Evolutionary conservation across 495 filamentous ascomycete species (phyloP), one percentile per base, ranked within the genome.

Genomic region (Penicillium subrubescens): DNA sequence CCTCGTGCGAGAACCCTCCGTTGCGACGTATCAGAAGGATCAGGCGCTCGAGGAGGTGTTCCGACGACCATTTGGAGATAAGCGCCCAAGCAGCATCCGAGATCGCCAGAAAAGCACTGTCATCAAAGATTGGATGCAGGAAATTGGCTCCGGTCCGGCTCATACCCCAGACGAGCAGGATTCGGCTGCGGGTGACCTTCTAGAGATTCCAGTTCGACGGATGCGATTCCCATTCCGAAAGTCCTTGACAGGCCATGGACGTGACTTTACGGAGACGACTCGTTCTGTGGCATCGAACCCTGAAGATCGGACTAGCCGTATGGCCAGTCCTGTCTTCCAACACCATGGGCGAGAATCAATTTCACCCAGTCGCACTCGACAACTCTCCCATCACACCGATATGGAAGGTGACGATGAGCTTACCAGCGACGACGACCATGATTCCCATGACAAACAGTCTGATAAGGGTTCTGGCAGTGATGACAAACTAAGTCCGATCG

Each of bases 11-110:
- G 91, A 95, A 71, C 92, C 92, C 53, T 96, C 92, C 0, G 84
- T 95, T 48, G 85, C 90, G 33, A 93, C 91, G 0, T 92, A 87
- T 69, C 91, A 94, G 61, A 95, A 97, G 71, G 94, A 97, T 65
- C 88, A 87, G 44, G 94, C 91, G 11, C 78, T 98, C n/a, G 94
- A 96, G 25, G 93, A 96, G 67, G 92, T 98, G 0, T 98, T 98
- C 73, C 84, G 92, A 59, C 78, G 79, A 29, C 86, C 87, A 10
- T 89, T 83, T 61, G 69, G 69, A 23, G 81, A 80, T 50, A 76
- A 78, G 27, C 86, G 81, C 5, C 81, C 83, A 8, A 80, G 83
- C 57, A 81, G 75, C 52, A 78, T 84, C 43, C 86, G 89, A 48
- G 81, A 86, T 52, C 83, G 85, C 31, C 88, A 91, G 68, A 91